Conservation (phyloP, 2,329 filamentous ascomycete genomes). For the Beauveria australis region DNA sequence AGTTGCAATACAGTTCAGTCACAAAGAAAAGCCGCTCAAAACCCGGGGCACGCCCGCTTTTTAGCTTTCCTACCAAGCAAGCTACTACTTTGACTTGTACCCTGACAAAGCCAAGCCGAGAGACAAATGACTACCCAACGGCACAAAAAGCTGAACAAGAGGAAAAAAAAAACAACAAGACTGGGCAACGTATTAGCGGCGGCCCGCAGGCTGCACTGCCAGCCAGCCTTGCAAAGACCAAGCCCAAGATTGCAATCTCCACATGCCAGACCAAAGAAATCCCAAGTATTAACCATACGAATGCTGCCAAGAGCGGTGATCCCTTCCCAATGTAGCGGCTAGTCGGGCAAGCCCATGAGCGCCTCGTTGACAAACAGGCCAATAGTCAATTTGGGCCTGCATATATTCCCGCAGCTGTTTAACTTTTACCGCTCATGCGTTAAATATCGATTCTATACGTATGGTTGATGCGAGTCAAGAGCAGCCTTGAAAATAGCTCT, state of each 20-base stretch:
- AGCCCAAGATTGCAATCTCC: conserved; percentile 3
- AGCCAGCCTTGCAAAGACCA: background rate
- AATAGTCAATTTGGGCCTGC: background rate
- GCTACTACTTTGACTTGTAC: too few relatives aligned
- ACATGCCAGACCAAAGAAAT: conserved; percentile 2
- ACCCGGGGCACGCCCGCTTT: background rate
- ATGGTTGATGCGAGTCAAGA: background rate
- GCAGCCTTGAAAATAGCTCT: background rate
- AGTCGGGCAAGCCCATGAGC: background rate
- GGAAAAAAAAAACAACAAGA: background rate
- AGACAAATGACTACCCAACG: background rate
- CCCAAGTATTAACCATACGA: conserved; percentile 1
- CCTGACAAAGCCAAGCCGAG: too few relatives aligned
- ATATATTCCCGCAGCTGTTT: background rate
- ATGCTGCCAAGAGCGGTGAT: background rate
- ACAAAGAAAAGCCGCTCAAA: background rate
- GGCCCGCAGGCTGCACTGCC: background rate
- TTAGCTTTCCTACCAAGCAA: background rate
- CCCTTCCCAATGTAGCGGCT: background rate
- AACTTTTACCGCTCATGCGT: background rate
- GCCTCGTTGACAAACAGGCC: background rate
- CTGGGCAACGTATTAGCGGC: background rate
- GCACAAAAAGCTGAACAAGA: background rate
- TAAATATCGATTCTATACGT: background rate
- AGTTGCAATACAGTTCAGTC: too few relatives aligned